Evolutionary conservation across 305 asterid species (phyloP).

Genomic region (Fraxinus xanthoxyloides): DNA sequence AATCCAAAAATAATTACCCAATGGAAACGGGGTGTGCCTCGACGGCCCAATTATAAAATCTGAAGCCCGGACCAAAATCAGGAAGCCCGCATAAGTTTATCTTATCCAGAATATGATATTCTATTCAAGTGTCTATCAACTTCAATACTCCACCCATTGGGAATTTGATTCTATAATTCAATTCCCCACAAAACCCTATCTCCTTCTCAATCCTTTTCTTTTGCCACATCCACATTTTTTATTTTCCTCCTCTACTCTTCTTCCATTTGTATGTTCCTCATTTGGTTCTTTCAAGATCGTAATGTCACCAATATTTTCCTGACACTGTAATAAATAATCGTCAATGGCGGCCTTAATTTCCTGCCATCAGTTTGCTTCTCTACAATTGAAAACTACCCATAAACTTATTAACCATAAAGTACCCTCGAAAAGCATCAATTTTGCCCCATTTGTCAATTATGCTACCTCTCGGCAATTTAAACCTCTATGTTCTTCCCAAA

Average conservation of each 20-base stretch:
- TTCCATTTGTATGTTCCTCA: background rate
- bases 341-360: conserved; percentile 66
- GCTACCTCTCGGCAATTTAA: conserved; percentile 26
- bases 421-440: conserved; percentile 25
- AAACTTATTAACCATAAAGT: conserved; percentile 21
- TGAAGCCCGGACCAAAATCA: background rate
- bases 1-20: background rate
- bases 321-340: conserved; percentile 19
- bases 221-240: background rate
- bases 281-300: background rate
- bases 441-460: conserved; percentile 8
- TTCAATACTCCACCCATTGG: conserved; percentile 27
- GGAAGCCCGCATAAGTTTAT: conserved; percentile 13
- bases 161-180: conserved; percentile 18
- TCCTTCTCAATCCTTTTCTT: conserved; percentile 16
- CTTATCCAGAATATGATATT: conserved; percentile 72
- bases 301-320: conserved; percentile 37
- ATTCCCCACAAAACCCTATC: conserved; percentile 44
- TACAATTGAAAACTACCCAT: conserved; percentile 28
- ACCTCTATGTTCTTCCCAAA: conserved; percentile 44
- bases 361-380: conserved; percentile 44
- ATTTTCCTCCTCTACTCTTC: background rate
- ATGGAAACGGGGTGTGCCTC: background rate
- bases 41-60: background rate
- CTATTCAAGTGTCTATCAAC: conserved; percentile 24